A percentile compares a stretch with the other conserved stretches of the same genome.
These are phyloP conservation scores for Chenopodium berlandieri DNA, from an alignment of 148 eudicot genomes.

Conservation along the genomic window DNA sequence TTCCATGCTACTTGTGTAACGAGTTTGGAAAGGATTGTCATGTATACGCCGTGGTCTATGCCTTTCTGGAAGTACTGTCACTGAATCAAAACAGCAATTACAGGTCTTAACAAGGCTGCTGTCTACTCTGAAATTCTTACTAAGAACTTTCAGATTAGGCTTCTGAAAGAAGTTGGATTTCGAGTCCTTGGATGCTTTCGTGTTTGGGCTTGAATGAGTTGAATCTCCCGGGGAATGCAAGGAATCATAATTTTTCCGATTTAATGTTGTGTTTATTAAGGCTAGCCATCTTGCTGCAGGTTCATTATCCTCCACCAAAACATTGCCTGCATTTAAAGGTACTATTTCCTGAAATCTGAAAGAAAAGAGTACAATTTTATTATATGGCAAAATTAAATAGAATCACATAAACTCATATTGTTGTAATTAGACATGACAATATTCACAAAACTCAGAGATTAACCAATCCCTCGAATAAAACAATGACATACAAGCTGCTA, in stretches of 20 bases:
- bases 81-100: conserved; percentile 56
- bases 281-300: conserved; percentile 91
- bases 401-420: background rate
- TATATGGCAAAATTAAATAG: background rate
- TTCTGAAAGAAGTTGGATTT: conserved; percentile 52
- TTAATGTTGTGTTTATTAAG: conserved; percentile 74
- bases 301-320: conserved; percentile 81
- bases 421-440: background rate
- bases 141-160: conserved; percentile 57
- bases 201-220: conserved; percentile 33
- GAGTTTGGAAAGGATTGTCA: conserved; percentile 33
- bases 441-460: background rate
- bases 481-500: background rate
- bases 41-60: conserved; percentile 40
- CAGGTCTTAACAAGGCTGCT: conserved; percentile 62
- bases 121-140: conserved; percentile 52
- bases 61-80: conserved; percentile 22
- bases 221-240: conserved; percentile 25
- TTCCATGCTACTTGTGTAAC: conserved; percentile 28
- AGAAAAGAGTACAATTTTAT: background rate
- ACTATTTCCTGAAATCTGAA: conserved; percentile 94
- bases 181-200: conserved; percentile 46
- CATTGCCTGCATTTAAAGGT: conserved; percentile 85
- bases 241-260: conserved; percentile 43
- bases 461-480: background rate